These are phyloP conservation scores for Citrullus colocynthis DNA, from an alignment of 306 rosid species.

Conservation along the genomic window DNA sequence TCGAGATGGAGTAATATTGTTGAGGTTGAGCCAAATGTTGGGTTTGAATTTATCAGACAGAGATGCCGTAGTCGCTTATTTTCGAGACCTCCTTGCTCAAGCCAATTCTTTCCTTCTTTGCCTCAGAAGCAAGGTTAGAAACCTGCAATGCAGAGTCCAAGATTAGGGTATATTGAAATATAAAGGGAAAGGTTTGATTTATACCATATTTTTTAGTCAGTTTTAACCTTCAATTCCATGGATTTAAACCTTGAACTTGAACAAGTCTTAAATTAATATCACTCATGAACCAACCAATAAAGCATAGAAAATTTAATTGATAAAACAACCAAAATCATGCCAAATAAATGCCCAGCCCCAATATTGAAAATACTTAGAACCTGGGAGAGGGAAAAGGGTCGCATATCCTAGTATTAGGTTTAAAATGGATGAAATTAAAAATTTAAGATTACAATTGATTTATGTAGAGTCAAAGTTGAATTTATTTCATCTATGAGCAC, in stretches of 20 bases:
- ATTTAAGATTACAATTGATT: not conserved
- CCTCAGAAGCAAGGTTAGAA: constrained; percentile 53
- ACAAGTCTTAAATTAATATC: not conserved
- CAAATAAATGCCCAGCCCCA: not conserved
- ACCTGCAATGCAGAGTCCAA: constrained; percentile 29
- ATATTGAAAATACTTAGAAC: not conserved
- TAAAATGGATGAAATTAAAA: not conserved
- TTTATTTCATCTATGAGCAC: not conserved
- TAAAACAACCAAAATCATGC: not conserved
- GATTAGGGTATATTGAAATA: not conserved
- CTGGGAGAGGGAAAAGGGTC: too few relatives aligned
- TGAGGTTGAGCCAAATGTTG: not conserved
- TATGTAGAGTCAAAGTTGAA: not conserved
- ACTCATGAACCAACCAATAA: not conserved
- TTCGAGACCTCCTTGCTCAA: constrained; percentile 61
- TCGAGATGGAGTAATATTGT: not conserved
- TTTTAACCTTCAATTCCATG: not conserved
- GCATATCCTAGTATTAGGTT: not conserved
- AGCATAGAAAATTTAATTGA: not conserved
- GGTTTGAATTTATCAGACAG: constrained; percentile 38
- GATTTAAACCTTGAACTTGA: not conserved
- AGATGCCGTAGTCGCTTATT: constrained; percentile 79
- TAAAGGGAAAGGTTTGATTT: not conserved
- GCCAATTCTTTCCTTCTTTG: constrained; percentile 51
- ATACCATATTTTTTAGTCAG: not conserved